Base-by-base conservation (phyloP, 2,329 filamentous ascomycete species). In the Escovopsis weberi region DNA sequence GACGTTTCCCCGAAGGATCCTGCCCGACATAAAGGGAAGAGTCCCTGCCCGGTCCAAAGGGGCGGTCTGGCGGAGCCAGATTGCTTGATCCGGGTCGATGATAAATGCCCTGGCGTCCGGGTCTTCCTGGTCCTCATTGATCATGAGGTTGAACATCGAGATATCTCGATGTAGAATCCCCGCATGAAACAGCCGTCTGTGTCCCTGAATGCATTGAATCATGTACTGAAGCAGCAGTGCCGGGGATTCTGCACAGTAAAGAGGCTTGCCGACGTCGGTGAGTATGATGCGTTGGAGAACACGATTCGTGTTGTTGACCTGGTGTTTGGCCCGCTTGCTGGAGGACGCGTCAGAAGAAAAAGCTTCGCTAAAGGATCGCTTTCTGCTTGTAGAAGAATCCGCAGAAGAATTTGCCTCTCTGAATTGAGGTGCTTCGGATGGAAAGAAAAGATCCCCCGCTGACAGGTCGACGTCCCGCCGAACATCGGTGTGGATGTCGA, bases 261-360 rank as follows among this genome's bases (percentile, higher is more conserved):
- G 63, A 10, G 58, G 53, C 47, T 61, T 60, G 38, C 61, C 55
- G 46, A 59, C 65, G 50, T 66, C 59, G 37, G 46, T 42, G 42
- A 67, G 43, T 47, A 67, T 57, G 26, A 67, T 49, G 43, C 62
- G 56, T 41, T 60, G 58, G 52, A 65, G 57, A 41, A 67, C 55
- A 30, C 59, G 53, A 53, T 67, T 65, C 50, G 48, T 46, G 55
- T 57, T 45, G 33, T 41, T 6, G 53, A 60, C 46, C 45, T 53
- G 23, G 50, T 32, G 28, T 32, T 32, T 32, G 28, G 11, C 11
- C 28, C 28, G 49, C 47, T 57, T 55, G 45, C 62, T 62, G 45
- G 42, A 54, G 18, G 50, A 46, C 26, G 54, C 53, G 3, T 55
- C 45, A 41, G 43, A 18, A 32, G 48, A 43, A 40, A 38, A 47